These are phyloP conservation scores for Ceratocystis eucalypticola DNA, from an alignment of 2,329 filamentous ascomycete genomes.

Conservation along the genomic window DNA sequence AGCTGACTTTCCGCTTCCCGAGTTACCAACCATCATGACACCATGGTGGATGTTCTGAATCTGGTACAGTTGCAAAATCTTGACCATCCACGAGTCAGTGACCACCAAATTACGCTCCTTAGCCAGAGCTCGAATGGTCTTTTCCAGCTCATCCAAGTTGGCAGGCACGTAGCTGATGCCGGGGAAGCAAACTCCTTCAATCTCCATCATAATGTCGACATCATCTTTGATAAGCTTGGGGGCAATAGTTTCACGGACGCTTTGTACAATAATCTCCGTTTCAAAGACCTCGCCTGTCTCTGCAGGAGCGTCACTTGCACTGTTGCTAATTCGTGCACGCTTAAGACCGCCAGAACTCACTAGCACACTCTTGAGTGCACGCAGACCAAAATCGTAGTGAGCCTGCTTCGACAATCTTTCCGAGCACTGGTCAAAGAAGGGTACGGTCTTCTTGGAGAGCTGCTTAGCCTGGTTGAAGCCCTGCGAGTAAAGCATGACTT, in stretches of 20 bases:
- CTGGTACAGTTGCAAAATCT: slow-evolving; percentile 91
- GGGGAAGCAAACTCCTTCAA: slow-evolving; percentile 79
- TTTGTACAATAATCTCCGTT: slow-evolving; percentile 96
- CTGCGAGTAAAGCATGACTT: slow-evolving; percentile 99
- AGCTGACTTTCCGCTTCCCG: slow-evolving; percentile 91
- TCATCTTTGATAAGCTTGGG: slow-evolving; percentile 91
- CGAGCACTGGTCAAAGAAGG: slow-evolving; percentile 91
- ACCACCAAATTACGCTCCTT: slow-evolving; percentile 76
- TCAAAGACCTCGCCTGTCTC: slow-evolving; percentile 42
- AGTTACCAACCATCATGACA: slow-evolving; percentile 99
- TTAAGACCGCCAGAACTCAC: slow-evolving; percentile 96
- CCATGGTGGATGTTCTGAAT: slow-evolving; percentile 97
- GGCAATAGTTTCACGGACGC: slow-evolving; percentile 93
- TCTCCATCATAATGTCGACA: slow-evolving; percentile 71
- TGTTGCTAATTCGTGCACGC: slow-evolving; percentile 52
- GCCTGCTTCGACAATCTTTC: slow-evolving; percentile 80
- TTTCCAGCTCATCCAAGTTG: slow-evolving; percentile 63
- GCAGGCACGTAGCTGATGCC: slow-evolving; percentile 87
- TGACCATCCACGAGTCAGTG: slow-evolving; percentile 93
- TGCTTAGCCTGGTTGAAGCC: slow-evolving; percentile 94
- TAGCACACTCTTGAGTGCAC: slow-evolving; percentile 94
- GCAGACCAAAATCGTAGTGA: slow-evolving; percentile 96
- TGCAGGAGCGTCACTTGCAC: slow-evolving; percentile 34
- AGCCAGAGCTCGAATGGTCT: slow-evolving; percentile 70
- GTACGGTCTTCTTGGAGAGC: slow-evolving; percentile 88